Evolutionary conservation across 2,329 filamentous ascomycete genomes (phyloP).

Genomic region (Fusarium protoensiforme): DNA sequence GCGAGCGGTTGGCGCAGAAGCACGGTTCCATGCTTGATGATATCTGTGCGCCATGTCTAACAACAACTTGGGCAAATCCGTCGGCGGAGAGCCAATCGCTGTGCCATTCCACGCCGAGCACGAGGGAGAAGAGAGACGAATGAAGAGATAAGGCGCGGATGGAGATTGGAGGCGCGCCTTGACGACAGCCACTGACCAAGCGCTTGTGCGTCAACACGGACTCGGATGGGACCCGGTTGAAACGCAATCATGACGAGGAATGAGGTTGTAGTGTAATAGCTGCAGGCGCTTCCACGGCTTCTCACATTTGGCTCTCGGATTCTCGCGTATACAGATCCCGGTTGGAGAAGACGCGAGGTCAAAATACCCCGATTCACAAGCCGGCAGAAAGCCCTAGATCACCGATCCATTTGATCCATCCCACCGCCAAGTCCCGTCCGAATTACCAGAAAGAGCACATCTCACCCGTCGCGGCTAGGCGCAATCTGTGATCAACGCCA

Average conservation of each 20-base stretch:
- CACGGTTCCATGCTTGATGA: not conserved
- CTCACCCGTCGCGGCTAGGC: slow-evolving; percentile 6
- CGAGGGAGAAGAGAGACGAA: not conserved
- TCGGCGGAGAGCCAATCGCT: not conserved
- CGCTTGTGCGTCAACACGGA: slow-evolving; percentile 20
- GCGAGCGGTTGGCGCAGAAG: not conserved
- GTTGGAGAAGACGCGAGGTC: not conserved
- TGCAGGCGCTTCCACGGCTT: not conserved
- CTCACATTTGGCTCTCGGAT: not conserved
- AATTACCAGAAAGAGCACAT: slow-evolving; percentile 15
- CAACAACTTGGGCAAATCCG: not conserved
- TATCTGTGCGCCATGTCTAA: not conserved
- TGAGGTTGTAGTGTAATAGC: slow-evolving; percentile 3
- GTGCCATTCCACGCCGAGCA: slow-evolving; percentile 1
- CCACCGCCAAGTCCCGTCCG: not conserved
- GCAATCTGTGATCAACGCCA: slow-evolving; percentile 22
- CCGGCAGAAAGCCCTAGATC: slow-evolving; percentile 15
- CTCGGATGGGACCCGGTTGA: slow-evolving; percentile 19
- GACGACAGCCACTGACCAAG: slow-evolving; percentile 11
- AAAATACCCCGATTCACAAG: slow-evolving; percentile 22
- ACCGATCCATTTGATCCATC: slow-evolving; percentile 3
- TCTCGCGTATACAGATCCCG: not conserved
- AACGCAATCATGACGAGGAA: slow-evolving; percentile 32
- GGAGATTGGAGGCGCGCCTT: slow-evolving; percentile 19
- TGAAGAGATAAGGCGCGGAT: slow-evolving; percentile 28